phyloP scores from a whole-genome alignment of 805 yeast species.

The Spencermartinsiella europaea region DNA sequence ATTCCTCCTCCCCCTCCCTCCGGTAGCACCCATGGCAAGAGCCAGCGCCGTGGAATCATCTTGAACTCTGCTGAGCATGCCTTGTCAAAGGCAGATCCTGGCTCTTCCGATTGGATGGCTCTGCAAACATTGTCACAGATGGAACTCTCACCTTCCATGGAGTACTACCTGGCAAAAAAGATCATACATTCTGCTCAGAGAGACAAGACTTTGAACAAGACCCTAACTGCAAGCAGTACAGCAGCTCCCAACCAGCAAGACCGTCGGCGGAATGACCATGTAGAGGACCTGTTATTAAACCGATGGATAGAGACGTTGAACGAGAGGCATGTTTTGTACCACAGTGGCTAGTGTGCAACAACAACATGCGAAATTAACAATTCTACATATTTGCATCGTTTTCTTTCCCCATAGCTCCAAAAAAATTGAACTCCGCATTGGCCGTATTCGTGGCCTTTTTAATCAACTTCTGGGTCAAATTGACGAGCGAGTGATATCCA shows the following conservation, averaged over 20 bases:
- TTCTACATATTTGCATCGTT: too few relatives aligned
- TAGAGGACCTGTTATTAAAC: slow-evolving; percentile 43
- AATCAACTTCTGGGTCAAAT: too few relatives aligned
- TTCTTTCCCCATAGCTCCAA: too few relatives aligned
- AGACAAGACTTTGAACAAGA: slow-evolving; percentile 2
- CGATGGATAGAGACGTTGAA: slow-evolving; percentile 39
- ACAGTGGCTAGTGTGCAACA: too few relatives aligned
- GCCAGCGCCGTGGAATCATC: slow-evolving; percentile 4
- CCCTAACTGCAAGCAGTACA: too few relatives aligned
- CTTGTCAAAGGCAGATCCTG: slow-evolving; percentile 4
- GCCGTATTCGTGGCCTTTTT: too few relatives aligned
- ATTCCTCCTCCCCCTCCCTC: not conserved
- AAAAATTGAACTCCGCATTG: too few relatives aligned
- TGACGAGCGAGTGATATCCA: too few relatives aligned
- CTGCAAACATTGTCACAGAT: slow-evolving; percentile 6
- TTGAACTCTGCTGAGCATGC: slow-evolving; percentile 5
- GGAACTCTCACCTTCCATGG: slow-evolving; percentile 14
- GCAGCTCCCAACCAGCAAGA: not conserved
- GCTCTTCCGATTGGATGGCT: slow-evolving; percentile 5
- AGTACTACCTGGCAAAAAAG: slow-evolving; percentile 17
- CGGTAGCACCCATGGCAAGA: not conserved
- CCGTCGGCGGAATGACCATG: slow-evolving; percentile 18
- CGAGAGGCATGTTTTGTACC: not conserved
- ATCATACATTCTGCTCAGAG: slow-evolving; percentile 13
- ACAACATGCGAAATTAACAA: too few relatives aligned